Evolutionary conservation across 2,329 filamentous ascomycete species (phyloP), one percentile per base, ranked within the genome.

Genomic region (Pseudomassariella vexata): DNA sequence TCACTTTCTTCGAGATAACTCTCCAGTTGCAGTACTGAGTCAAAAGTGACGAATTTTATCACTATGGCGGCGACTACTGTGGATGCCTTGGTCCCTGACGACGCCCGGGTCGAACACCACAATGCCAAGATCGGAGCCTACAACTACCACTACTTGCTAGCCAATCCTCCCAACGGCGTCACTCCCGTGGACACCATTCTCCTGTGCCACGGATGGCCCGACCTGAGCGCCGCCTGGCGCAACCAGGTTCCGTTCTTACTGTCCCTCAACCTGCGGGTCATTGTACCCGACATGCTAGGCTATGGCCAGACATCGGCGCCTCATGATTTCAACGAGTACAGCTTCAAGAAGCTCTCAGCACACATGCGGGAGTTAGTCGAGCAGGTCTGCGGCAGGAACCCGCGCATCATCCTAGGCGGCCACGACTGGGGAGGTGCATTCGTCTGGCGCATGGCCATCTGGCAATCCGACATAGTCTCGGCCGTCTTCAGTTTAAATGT

Each of bases 371-470:
- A 77, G 39, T 69, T 96, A 16, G 77, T 82, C 6, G 63, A 62
- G 37, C 70, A 80, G 41, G 60, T 66, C 34, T 60, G 63, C 18
- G 59, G 65, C 32, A 32, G 63, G 53, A 25, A 65, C 56, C 28
- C 40, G 38, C 62, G 62, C 35, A 82, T 95, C 49, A 80, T 95
- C 35, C 71, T 95, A 10, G 87, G 88, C 29, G 90, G 88, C 6
- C 90, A 95, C 62, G 90, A 96, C 60, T 95, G 90, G 85, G 90
- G 90, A 55, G 88, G 85, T 47, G 68, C 71, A 3, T 66, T 89
- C 18, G 80, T 82, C 33, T 94, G 85, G 69, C 77, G 87, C 34
- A 62, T 83, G 36, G 78, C 81, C 10, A 71, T 83, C 41, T 86
- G 79, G 71, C 68, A 88, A 48, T 86, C 85, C 0, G 62, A 79